Evolutionary conservation across 306 rosid species (phyloP).

Genomic region (Sesbania bispinosa): DNA sequence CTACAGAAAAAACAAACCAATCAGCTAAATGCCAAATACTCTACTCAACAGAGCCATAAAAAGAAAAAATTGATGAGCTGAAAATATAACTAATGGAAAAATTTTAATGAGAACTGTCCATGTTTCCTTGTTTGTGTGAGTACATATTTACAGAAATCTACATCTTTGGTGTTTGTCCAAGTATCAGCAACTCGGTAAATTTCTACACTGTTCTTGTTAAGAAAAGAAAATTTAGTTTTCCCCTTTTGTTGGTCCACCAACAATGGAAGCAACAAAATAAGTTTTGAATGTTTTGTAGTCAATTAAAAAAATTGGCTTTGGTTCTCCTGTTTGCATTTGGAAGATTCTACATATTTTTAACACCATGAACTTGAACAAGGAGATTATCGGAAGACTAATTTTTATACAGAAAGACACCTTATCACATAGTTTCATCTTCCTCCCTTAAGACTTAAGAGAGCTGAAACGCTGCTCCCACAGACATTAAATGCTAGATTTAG

Average conservation of each 20-base stretch:
- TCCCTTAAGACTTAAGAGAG: background rate
- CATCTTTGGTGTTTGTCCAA: background rate
- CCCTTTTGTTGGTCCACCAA: background rate
- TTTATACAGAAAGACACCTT: background rate
- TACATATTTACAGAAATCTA: background rate
- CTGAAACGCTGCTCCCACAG: background rate
- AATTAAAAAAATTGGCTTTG: background rate
- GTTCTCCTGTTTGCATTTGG: background rate
- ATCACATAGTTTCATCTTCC: slow-evolving; percentile 9
- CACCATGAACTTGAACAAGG: slow-evolving; percentile 12
- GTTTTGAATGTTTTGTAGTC: background rate
- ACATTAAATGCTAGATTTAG: background rate
- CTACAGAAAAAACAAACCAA: slow-evolving; percentile 39
- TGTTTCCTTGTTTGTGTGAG: background rate
- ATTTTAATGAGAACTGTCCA: background rate
- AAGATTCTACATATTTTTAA: background rate
- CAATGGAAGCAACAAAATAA: background rate
- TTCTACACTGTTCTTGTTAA: background rate
- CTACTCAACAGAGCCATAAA: background rate
- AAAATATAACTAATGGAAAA: background rate
- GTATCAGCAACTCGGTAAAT: slow-evolving; percentile 1
- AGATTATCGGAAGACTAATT: background rate
- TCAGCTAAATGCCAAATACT: slow-evolving; percentile 12
- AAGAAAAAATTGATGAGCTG: background rate
- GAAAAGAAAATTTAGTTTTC: background rate